Evolutionary conservation across 1,284 basidiomycete genomes (phyloP).

Genomic region (Malassezia globosa): DNA sequence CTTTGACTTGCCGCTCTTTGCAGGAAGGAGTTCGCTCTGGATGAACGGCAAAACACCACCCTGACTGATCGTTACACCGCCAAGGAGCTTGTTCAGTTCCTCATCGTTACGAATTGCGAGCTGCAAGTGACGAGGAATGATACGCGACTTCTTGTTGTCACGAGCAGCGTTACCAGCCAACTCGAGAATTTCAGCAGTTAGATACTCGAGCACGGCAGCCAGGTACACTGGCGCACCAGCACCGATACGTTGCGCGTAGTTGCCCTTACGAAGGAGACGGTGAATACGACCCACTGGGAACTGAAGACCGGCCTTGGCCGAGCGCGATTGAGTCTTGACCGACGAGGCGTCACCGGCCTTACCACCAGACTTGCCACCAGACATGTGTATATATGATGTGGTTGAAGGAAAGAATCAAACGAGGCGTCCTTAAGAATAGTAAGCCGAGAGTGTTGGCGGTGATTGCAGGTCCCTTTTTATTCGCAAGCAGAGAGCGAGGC

Average conservation of each 20-base stretch:
- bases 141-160: constrained; percentile 71
- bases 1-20: constrained; percentile 56
- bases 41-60: constrained; percentile 69
- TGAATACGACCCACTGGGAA: constrained; percentile 82
- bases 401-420: no score
- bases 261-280: constrained; percentile 71
- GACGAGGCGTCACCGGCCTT: constrained; percentile 46
- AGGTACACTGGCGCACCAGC: constrained; percentile 70
- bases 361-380: constrained; percentile 50
- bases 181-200: constrained; percentile 76
- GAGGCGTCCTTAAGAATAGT: no score
- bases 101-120: constrained; percentile 63
- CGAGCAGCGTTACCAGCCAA: constrained; percentile 66
- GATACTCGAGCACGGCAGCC: constrained; percentile 70
- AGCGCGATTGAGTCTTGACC: constrained; percentile 59
- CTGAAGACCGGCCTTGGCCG: constrained; percentile 58
- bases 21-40: constrained; percentile 58
- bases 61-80: constrained; percentile 75
- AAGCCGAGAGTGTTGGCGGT: not conserved
- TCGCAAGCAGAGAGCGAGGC: not conserved
- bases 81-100: constrained; percentile 61
- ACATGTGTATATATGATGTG: constrained; percentile 29
- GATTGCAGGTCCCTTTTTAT: constrained; percentile 15
- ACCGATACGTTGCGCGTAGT: constrained; percentile 69
- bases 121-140: constrained; percentile 77